Base-by-base conservation (phyloP, 2,329 filamentous ascomycete genomes). In the Mollisia scopiformis region DNA sequence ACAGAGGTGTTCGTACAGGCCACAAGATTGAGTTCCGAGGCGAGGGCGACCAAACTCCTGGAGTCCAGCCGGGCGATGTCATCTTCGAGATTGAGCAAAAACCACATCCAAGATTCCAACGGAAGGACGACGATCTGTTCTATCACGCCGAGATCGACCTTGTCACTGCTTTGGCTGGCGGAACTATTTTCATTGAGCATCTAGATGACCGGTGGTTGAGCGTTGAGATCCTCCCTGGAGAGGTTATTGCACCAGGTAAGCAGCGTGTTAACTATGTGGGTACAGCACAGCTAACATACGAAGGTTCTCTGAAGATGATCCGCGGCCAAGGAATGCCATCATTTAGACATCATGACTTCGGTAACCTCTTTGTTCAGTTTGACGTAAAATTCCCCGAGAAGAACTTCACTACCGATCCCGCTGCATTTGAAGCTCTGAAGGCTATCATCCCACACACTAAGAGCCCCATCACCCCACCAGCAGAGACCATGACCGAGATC, bases 41-140 rank as follows among this genome's bases (percentile, higher is more conserved):
- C 61, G 95, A 99, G 77, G 95, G 95, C 78, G 95, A 99, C 75
- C 95, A 98, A 76, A 88, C 93, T 60, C 95, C 95, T 21, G 94
- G 93, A 67, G 91, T 96, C 56, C 86, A 96, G 75, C 91, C 95
- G 16, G 95, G 96, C 68, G 96, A 99, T 74, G 95, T 99, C 60
- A 90, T 97, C 64, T 99, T 99, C 75, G 93, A 98, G 81, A 98
- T 99, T 67, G 94, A 98, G 79, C 93, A 98, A 84, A 99, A 99
- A 86, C 93, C 93, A n/a, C 95, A 99, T 77, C 67, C 89, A 28
- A 89, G 95, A 66, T 99, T 99, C 84, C 93, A 94, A 75, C 91
- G 95, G 71, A 96, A 95, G 78, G 93, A 96, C 30, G 95, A 99
- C 74, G 94, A 99, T 72, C 84, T 99, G 19, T 92, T 97, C 75